These are phyloP conservation scores for Wickerhamia fluorescens DNA, from an alignment of 805 yeast species.

Conservation along the genomic window DNA sequence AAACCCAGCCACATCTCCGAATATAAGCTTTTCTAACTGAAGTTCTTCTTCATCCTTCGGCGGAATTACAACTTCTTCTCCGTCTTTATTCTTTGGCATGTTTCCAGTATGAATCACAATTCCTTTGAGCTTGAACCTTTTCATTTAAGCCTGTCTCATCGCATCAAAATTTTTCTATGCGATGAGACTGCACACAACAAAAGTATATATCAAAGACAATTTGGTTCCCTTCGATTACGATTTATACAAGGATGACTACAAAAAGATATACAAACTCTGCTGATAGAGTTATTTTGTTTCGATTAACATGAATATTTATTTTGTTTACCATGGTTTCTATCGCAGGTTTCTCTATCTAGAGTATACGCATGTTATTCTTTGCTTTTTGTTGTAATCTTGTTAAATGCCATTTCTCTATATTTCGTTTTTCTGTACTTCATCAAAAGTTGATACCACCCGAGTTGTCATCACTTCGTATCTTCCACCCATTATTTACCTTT, in stretches of 20 bases:
- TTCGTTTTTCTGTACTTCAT: too few relatives aligned
- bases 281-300: too few relatives aligned
- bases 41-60: constrained; percentile 84
- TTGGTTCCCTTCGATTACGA: too few relatives aligned
- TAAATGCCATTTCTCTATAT: neutral
- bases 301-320: too few relatives aligned
- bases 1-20: constrained; percentile 80
- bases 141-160: too few relatives aligned
- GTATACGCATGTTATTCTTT: neutral
- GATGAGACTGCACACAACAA: too few relatives aligned
- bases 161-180: too few relatives aligned
- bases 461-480: too few relatives aligned
- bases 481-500: constrained; percentile 19
- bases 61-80: constrained; percentile 33
- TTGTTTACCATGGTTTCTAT: neutral
- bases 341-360: neutral
- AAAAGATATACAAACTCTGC: too few relatives aligned
- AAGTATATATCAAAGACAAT: too few relatives aligned
- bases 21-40: constrained; percentile 72
- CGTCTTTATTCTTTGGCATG: constrained; percentile 8
- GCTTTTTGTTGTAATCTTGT: neutral
- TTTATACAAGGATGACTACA: too few relatives aligned
- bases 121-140: constrained; percentile 1
- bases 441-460: too few relatives aligned
- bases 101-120: constrained; percentile 2